Evolutionary conservation across 176 grass and related monocot genomes (phyloP).

Genomic region (bread wheat (Triticum aestivum)): IWGSC_CS_RefSeq_v2.1 NC_057814.1:642632665-642633164

Average conservation of each 20-base stretch:
- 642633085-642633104: constrained; percentile 55
- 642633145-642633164: too few relatives aligned
- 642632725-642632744: constrained; percentile 80
- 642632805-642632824: constrained; percentile 74
- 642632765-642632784: constrained; percentile 78
- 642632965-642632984: constrained; percentile 63
- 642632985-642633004: constrained; percentile 70
- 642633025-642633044: constrained; percentile 89
- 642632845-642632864: constrained; percentile 86
- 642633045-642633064: constrained; percentile 55
- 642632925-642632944: constrained; percentile 67
- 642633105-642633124: background rate
- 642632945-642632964: constrained; percentile 78
- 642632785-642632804: constrained; percentile 88
- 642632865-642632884: constrained; percentile 55
- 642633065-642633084: constrained; percentile 75
- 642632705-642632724: constrained; percentile 70
- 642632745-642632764: constrained; percentile 69
- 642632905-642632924: constrained; percentile 24
- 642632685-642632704: constrained; percentile 86
- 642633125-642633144: background rate
- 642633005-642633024: constrained; percentile 41
- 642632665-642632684: constrained; percentile 68
- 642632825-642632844: constrained; percentile 66
- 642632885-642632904: background rate